A percentile compares a stretch with the other conserved stretches of the same genome.
Evolutionary conservation across 768 basidiomycete species (phyloP).

Genomic region (Udeniomyces megalosporus): DNA sequence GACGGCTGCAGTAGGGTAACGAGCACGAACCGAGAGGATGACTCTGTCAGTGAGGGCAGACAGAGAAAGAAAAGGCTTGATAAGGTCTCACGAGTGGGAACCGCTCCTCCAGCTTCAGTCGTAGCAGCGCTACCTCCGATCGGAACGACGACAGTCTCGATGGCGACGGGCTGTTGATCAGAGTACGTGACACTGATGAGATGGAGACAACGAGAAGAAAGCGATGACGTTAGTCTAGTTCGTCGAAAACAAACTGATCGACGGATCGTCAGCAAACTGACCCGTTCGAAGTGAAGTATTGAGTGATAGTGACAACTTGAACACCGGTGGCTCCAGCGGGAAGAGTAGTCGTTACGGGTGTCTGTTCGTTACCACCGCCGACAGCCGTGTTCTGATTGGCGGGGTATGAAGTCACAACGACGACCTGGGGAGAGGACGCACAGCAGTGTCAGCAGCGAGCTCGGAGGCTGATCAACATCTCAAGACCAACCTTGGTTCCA

Average conservation of each 20-base stretch:
- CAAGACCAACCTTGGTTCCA: too few relatives aligned
- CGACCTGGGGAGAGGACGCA: neutral
- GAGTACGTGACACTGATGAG: too few relatives aligned
- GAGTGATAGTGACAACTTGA: neutral
- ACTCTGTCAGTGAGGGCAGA: too few relatives aligned
- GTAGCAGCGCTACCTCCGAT: neutral
- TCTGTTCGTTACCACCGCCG: too few relatives aligned
- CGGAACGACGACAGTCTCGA: slow-evolving; percentile 1
- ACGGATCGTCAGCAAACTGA: neutral
- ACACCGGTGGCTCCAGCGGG: neutral
- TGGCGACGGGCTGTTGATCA: neutral
- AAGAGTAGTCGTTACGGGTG: neutral
- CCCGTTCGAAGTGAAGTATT: neutral
- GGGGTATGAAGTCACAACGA: neutral
- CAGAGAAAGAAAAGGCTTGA: too few relatives aligned
- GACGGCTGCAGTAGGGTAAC: neutral
- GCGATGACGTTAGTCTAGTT: too few relatives aligned
- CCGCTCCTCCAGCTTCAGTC: neutral
- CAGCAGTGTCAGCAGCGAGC: too few relatives aligned
- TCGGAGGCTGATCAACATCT: too few relatives aligned
- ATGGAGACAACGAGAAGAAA: too few relatives aligned
- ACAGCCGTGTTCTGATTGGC: neutral
- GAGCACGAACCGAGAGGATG: neutral
- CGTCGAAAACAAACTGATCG: too few relatives aligned
- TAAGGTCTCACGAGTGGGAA: too few relatives aligned